phyloP scores from a whole-genome alignment of 345 rosid genomes.

The Ceriops decandra region DNA sequence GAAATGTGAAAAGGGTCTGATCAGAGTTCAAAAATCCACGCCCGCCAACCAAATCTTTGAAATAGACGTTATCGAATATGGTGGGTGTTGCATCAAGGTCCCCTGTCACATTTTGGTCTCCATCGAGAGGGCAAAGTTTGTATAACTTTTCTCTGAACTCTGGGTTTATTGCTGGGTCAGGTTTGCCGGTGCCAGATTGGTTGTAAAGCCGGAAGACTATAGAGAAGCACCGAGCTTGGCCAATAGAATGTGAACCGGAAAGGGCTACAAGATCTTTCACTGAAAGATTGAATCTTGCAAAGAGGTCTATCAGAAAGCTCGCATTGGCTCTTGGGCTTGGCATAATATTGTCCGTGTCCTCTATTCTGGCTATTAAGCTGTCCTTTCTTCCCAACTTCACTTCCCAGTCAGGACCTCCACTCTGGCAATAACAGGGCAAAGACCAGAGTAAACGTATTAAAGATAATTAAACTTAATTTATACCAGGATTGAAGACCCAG shows the following conservation, averaged over 20 bases:
- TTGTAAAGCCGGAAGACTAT: slow-evolving; percentile 82
- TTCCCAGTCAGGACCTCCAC: slow-evolving; percentile 83
- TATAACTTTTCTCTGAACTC: slow-evolving; percentile 44
- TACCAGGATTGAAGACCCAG: too few relatives aligned
- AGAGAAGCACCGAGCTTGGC: slow-evolving; percentile 84
- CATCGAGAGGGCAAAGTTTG: slow-evolving; percentile 65
- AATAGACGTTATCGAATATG: slow-evolving; percentile 68
- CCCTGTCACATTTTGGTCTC: slow-evolving; percentile 65
- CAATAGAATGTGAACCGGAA: slow-evolving; percentile 93
- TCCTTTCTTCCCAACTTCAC: slow-evolving; percentile 82
- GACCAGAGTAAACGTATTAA: neutral
- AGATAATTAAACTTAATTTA: neutral
- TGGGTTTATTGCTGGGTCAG: slow-evolving; percentile 67
- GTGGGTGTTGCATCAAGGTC: slow-evolving; percentile 69
- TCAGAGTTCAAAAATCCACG: slow-evolving; percentile 93
- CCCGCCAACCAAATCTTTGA: slow-evolving; percentile 75
- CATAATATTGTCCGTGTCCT: slow-evolving; percentile 63
- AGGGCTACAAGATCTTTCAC: slow-evolving; percentile 80
- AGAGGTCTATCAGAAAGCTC: slow-evolving; percentile 53
- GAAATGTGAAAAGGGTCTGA: slow-evolving; percentile 57
- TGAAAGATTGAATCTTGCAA: slow-evolving; percentile 58
- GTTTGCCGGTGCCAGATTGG: slow-evolving; percentile 70
- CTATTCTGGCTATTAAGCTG: slow-evolving; percentile 75
- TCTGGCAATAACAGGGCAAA: slow-evolving; percentile 30
- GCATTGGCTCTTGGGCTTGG: slow-evolving; percentile 93